Conservation (phyloP, 1,284 basidiomycete genomes). For the Caloboletus firmus region DNA sequence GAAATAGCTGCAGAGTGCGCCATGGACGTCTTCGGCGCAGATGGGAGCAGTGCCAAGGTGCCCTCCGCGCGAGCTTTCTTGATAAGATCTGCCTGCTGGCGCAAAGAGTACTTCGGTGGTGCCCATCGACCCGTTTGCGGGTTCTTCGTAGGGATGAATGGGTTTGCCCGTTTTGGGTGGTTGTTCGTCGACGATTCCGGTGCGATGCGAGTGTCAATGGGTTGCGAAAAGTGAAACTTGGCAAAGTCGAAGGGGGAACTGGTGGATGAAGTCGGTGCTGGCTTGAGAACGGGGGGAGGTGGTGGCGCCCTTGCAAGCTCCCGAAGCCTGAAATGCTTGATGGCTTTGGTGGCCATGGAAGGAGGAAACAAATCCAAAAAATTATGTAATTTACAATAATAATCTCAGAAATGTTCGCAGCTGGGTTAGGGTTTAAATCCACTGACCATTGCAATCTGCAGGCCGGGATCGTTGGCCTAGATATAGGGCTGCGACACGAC, state of each 20-base stretch:
- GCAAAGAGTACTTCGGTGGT: constrained; percentile 65
- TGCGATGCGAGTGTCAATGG: background rate
- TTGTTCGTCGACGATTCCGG: constrained; percentile 13
- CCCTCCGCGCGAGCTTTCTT: constrained; percentile 61
- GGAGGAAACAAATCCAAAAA: background rate
- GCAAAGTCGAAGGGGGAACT: constrained; percentile 18
- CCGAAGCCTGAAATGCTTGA: constrained; percentile 47
- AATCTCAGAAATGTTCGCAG: background rate
- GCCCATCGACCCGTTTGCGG: constrained; percentile 63
- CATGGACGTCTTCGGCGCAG: constrained; percentile 53
- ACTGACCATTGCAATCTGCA: too few species aligned
- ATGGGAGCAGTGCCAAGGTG: constrained; percentile 59
- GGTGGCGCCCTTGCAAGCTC: constrained; percentile 42
- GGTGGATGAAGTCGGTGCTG: constrained; percentile 15
- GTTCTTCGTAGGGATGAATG: constrained; percentile 66
- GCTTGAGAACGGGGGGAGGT: constrained; percentile 36
- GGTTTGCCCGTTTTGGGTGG: constrained; percentile 45
- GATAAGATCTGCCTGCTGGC: constrained; percentile 74
- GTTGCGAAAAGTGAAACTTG: constrained; percentile 25
- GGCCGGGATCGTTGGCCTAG: too few species aligned
- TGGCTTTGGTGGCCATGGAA: constrained; percentile 36
- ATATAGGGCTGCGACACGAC: too few species aligned
- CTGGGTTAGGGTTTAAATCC: constrained; percentile 2
- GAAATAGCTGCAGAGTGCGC: constrained; percentile 19
- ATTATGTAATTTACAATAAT: background rate